Conservation (phyloP, 192 early-diverging fungal species). For the Backusella mclennaniae region DNA sequence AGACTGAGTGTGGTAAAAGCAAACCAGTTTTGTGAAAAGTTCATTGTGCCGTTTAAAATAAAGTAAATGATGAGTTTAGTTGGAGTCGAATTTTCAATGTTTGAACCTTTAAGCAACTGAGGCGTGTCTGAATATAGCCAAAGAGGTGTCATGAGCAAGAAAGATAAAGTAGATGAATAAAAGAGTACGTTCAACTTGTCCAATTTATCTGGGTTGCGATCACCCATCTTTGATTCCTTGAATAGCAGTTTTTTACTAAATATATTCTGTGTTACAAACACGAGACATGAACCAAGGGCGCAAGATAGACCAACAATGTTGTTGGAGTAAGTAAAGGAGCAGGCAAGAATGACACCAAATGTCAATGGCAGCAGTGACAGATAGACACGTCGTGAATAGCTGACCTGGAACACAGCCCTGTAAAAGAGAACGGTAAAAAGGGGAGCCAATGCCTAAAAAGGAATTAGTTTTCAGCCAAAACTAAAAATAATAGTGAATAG, state of each 20-base stretch:
- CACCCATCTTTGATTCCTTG: constrained; percentile 38
- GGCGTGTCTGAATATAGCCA: constrained; percentile 76
- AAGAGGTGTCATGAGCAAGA: constrained; percentile 76
- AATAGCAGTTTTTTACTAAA: constrained; percentile 79
- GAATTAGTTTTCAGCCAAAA: constrained; percentile 2
- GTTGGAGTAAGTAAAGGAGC: constrained; percentile 66
- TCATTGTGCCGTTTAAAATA: constrained; percentile 73
- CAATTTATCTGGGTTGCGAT: constrained; percentile 56
- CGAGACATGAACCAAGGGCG: constrained; percentile 70
- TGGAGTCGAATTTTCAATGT: constrained; percentile 22
- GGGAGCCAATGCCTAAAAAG: constrained; percentile 73
- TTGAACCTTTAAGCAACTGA: constrained; percentile 28
- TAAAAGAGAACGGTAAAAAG: constrained; percentile 85
- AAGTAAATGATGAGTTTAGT: constrained; percentile 47
- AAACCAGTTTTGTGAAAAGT: constrained; percentile 84
- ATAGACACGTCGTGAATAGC: constrained; percentile 73
- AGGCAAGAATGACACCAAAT: constrained; percentile 88
- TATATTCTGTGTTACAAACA: constrained; percentile 89
- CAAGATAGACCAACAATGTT: constrained; percentile 72
- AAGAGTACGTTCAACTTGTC: constrained; percentile 90
- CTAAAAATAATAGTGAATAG: background rate
- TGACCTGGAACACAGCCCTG: constrained; percentile 63
- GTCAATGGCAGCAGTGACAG: constrained; percentile 76
- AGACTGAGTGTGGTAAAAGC: constrained; percentile 76
- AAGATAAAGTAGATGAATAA: constrained; percentile 74